Evolutionary conservation across 371 early-diverging fungal species (phyloP).

Genomic region (Coemansia sp.): DNA sequence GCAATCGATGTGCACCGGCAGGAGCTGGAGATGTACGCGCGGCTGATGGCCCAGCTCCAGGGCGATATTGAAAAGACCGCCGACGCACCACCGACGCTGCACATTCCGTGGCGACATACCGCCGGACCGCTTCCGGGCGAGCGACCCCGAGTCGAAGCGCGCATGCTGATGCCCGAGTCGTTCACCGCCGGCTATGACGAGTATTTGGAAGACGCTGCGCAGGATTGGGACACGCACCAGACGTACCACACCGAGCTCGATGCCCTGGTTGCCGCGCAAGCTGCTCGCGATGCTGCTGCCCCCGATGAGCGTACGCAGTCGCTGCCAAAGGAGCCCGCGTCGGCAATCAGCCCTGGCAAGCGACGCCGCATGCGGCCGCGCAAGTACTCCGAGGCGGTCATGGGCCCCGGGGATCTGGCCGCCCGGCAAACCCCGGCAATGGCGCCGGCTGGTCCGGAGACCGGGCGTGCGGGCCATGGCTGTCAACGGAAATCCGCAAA

Average conservation of each 20-base stretch:
- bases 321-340: neutral
- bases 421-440: neutral
- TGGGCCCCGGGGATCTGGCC: constrained; percentile 1
- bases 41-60: constrained; percentile 45
- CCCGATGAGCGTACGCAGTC: neutral
- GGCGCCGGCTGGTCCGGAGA: neutral
- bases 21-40: constrained; percentile 52
- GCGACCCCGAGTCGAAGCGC: constrained; percentile 18
- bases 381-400: constrained; percentile 49
- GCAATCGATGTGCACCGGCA: constrained; percentile 51
- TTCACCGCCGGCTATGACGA: constrained; percentile 64
- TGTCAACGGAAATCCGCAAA: constrained; percentile 35
- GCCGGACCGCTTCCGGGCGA: constrained; percentile 3
- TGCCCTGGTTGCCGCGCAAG: constrained; percentile 42
- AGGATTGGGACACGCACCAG: constrained; percentile 60
- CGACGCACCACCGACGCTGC: constrained; percentile 14
- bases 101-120: constrained; percentile 42
- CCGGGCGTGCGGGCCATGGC: neutral
- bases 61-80: constrained; percentile 12
- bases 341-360: constrained; percentile 12
- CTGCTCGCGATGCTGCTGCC: constrained; percentile 19
- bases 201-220: constrained; percentile 77
- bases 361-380: constrained; percentile 42
- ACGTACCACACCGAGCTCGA: constrained; percentile 57
- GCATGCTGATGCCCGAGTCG: constrained; percentile 34